phyloP scores from a whole-genome alignment of 1,284 basidiomycete genomes.

The Xanthoconium separans region DNA sequence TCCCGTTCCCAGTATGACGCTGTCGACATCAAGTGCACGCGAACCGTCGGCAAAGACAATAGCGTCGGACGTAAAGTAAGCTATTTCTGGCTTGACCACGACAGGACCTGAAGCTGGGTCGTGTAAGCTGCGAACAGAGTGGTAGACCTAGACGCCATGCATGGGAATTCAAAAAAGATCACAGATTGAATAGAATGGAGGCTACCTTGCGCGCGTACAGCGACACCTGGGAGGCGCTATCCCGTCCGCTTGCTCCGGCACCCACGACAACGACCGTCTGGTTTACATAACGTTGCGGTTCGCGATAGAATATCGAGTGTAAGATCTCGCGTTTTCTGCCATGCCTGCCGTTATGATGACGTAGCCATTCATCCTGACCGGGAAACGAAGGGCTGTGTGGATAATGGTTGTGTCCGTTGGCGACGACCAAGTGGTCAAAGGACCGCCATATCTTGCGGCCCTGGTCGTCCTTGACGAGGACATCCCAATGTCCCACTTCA shows the following conservation, averaged over 20 bases:
- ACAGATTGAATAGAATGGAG: not conserved
- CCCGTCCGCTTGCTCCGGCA: slow-evolving; percentile 49
- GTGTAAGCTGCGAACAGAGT: slow-evolving; percentile 37
- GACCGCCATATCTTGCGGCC: slow-evolving; percentile 15
- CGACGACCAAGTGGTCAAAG: slow-evolving; percentile 55
- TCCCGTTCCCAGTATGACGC: slow-evolving; percentile 53
- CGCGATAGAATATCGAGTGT: slow-evolving; percentile 57
- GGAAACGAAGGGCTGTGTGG: slow-evolving; percentile 45
- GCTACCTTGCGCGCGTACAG: slow-evolving; percentile 43
- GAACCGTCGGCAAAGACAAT: slow-evolving; percentile 50
- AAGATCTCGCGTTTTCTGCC: slow-evolving; percentile 38
- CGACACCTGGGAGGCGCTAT: slow-evolving; percentile 44
- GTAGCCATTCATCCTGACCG: slow-evolving; percentile 50
- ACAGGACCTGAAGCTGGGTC: slow-evolving; percentile 31
- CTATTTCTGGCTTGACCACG: slow-evolving; percentile 43
- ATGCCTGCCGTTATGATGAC: slow-evolving; percentile 20
- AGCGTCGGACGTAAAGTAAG: slow-evolving; percentile 43
- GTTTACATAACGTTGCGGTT: slow-evolving; percentile 44
- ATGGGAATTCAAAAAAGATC: not conserved
- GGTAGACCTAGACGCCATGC: slow-evolving; percentile 37
- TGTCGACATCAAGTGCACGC: slow-evolving; percentile 39
- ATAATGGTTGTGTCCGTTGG: slow-evolving; percentile 51
- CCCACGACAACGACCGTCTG: slow-evolving; percentile 52
- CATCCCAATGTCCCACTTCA: slow-evolving; percentile 43
- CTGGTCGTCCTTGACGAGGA: slow-evolving; percentile 29